Conservation (phyloP, 306 rosid genomes). For the Quercus aquifolioides region DNA sequence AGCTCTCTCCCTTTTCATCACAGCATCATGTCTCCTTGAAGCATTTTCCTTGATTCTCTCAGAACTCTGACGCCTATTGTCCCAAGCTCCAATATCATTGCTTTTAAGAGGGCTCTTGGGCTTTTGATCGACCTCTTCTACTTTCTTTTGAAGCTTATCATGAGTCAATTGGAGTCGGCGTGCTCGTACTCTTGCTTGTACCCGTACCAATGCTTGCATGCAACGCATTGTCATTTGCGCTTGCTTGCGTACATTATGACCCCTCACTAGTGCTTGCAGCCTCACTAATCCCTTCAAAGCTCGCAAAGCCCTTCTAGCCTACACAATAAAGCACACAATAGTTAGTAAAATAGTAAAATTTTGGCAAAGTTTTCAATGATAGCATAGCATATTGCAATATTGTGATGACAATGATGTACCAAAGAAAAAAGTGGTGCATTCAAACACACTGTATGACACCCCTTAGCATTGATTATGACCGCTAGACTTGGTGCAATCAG, state of each 20-base stretch:
- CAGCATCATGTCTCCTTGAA: slow-evolving; percentile 57
- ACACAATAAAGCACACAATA: neutral
- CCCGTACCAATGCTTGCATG: slow-evolving; percentile 93
- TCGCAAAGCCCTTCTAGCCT: slow-evolving; percentile 90
- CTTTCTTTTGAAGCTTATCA: slow-evolving; percentile 41
- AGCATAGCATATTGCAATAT: neutral
- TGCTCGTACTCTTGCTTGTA: slow-evolving; percentile 77
- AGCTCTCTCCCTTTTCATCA: slow-evolving; percentile 68
- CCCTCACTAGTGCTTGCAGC: slow-evolving; percentile 89
- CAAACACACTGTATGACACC: too few relatives aligned
- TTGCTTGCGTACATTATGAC: slow-evolving; percentile 90
- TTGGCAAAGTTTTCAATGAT: neutral
- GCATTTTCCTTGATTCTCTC: slow-evolving; percentile 43
- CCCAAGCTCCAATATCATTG: slow-evolving; percentile 32
- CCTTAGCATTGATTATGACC: too few relatives aligned
- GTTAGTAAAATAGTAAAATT: neutral
- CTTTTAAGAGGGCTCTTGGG: slow-evolving; percentile 44
- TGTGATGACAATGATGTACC: too few relatives aligned
- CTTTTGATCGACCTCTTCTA: slow-evolving; percentile 20
- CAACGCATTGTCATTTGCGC: slow-evolving; percentile 96
- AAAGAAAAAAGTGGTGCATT: too few relatives aligned
- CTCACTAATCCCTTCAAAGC: slow-evolving; percentile 92
- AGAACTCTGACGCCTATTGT: slow-evolving; percentile 40
- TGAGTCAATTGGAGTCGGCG: slow-evolving; percentile 60
- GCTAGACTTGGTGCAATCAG: too few relatives aligned